A percentile compares a stretch with the other conserved stretches of the same genome.
These are phyloP conservation scores for Neonectria neomacrospora DNA, from an alignment of 2,329 filamentous ascomycete species.

Conservation along the genomic window DNA sequence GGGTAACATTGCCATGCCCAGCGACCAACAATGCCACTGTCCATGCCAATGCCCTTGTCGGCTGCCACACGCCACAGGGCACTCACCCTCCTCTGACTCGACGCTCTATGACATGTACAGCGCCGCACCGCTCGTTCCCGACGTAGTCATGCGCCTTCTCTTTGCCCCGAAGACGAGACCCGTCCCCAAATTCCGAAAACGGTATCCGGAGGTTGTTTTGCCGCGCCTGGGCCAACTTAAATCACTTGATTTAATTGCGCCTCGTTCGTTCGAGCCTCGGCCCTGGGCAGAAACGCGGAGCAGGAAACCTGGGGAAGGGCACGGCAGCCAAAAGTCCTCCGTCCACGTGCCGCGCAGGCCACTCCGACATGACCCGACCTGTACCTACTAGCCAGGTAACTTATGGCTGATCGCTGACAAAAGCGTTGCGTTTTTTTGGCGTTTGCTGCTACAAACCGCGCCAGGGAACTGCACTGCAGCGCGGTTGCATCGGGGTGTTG, in stretches of 20 bases:
- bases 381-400: not conserved
- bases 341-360: not conserved
- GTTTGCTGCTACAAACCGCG: constrained; percentile 1
- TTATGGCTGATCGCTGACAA: not conserved
- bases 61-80: not conserved
- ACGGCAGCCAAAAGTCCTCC: not conserved
- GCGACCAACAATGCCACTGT: constrained; percentile 17
- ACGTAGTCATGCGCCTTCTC: constrained; percentile 2
- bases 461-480: constrained; percentile 9
- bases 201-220: constrained; percentile 4
- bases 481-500: not conserved
- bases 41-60: constrained; percentile 4
- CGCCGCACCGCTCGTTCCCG: constrained; percentile 1
- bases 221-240: constrained; percentile 6
- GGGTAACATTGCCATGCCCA: constrained; percentile 10
- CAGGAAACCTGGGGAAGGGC: not conserved
- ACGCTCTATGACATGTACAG: not conserved
- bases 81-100: constrained; percentile 1
- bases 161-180: not conserved
- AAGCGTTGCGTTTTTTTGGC: not conserved
- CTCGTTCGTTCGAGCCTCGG: constrained; percentile 9
- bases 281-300: constrained; percentile 10
- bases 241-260: not conserved
- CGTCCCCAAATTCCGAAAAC: constrained; percentile 24
- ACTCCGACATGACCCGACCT: constrained; percentile 21